These are phyloP conservation scores for Phytophthora cryptogea DNA, from an alignment of 352 stramenopile genomes.

Conservation along the genomic window DNA sequence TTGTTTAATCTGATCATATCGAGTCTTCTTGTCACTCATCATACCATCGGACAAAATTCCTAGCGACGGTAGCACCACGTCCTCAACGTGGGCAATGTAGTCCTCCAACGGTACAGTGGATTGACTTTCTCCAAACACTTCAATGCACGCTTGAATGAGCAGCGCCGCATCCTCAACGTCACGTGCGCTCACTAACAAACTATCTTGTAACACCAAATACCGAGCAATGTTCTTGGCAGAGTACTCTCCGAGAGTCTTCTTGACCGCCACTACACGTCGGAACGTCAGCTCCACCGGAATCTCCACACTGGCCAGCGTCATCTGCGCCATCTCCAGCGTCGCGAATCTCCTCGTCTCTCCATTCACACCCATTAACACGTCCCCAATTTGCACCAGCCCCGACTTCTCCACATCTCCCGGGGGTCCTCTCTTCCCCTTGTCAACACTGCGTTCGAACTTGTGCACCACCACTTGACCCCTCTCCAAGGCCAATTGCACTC, in stretches of 20 bases:
- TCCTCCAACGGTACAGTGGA: constrained; percentile 44
- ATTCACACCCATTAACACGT: constrained; percentile 71
- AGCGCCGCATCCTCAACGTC: constrained; percentile 47
- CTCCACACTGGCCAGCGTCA: constrained; percentile 38
- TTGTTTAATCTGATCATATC: constrained; percentile 49
- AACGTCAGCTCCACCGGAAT: constrained; percentile 64
- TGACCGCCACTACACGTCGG: constrained; percentile 44
- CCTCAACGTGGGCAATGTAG: constrained; percentile 61
- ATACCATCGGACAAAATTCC: constrained; percentile 8
- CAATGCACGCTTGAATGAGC: constrained; percentile 59
- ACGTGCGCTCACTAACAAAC: constrained; percentile 35
- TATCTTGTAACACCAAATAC: constrained; percentile 53
- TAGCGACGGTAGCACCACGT: constrained; percentile 39
- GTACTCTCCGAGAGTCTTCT: constrained; percentile 66
- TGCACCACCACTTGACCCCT: constrained; percentile 54
- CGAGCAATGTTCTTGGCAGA: constrained; percentile 52
- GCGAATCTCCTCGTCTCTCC: constrained; percentile 44
- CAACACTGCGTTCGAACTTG: constrained; percentile 41
- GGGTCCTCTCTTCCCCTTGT: constrained; percentile 26
- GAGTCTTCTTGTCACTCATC: constrained; percentile 15
- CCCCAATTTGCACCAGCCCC: constrained; percentile 47
- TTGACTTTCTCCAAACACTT: constrained; percentile 47
- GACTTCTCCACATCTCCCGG: constrained; percentile 47
- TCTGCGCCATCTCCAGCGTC: constrained; percentile 50
- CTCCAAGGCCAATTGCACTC: constrained; percentile 47